Evolutionary conservation across 208 protist genomes (phyloP), one percentile per base, ranked within the genome.

Genomic region (Eutreptiella sp.): DNA sequence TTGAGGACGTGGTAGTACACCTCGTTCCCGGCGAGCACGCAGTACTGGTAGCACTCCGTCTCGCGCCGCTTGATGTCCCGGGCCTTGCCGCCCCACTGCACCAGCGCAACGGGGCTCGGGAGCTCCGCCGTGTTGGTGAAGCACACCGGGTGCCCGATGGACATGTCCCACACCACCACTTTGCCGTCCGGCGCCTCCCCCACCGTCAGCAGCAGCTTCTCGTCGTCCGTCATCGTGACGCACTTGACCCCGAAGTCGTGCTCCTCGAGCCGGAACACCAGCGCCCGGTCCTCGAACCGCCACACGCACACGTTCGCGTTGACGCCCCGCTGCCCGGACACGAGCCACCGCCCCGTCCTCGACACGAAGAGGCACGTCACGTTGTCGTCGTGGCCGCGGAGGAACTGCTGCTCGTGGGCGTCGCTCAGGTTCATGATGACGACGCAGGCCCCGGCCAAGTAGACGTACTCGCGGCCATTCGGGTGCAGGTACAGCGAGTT

Each of bases 31-130:
- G 46, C 24, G 14, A n/a, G 14, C 27, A 70, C 62, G 9, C 64
- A 46, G 1, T 81, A 64, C 33, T 72, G 52, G 21, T 66, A 81
- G 2, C 21, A 38, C 9, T 27, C 3, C n/a, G 74, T 79, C 38
- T 63, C 46, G 19, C 74, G 36, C 0, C 69, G 45, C 39, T 79
- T 79, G 16, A 76, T 57, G 28, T 79, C 74, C 16, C 63, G 33
- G 0, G 70, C 63, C 9, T 31, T 24, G 14, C 72, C 72, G 24
- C 72, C 72, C 38, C 64, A 79, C 50, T 24, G 16, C 5, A 35
- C 26, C 31, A 64, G 14, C 27, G 60, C 38, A 7, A 62, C 39
- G 16, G 23, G 16, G 7, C 21, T 11, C 21, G 29, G 4, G 23
- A 50, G 29, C 28, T n/a, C 19, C 0, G 11, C 23, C 11, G 46